These are phyloP conservation scores for Cryomyces minteri DNA, from an alignment of 495 filamentous ascomycete genomes.

Conservation along the genomic window DNA sequence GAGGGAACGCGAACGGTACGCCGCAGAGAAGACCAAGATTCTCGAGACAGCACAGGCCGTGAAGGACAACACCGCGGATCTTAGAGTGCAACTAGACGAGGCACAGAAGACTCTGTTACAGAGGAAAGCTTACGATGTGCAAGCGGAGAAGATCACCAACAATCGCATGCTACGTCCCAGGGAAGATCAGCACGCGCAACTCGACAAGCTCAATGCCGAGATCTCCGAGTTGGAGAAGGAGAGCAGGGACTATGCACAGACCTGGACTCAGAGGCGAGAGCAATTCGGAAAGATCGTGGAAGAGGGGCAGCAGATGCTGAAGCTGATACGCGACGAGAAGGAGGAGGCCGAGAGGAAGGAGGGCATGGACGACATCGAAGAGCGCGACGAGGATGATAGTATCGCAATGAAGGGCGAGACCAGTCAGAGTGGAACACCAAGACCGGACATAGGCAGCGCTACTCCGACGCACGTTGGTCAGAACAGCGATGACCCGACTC, in stretches of 20 bases:
- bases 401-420: slow-evolving; percentile 24
- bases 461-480: slow-evolving; percentile 31
- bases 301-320: slow-evolving; percentile 69
- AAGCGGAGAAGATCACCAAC: slow-evolving; percentile 71
- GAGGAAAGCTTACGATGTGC: slow-evolving; percentile 70
- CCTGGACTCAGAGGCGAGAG: slow-evolving; percentile 69
- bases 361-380: slow-evolving; percentile 68
- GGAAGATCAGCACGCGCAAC: slow-evolving; percentile 60
- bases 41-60: slow-evolving; percentile 55
- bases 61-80: slow-evolving; percentile 50
- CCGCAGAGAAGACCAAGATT: slow-evolving; percentile 60
- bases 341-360: slow-evolving; percentile 60
- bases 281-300: slow-evolving; percentile 86
- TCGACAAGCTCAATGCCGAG: slow-evolving; percentile 68
- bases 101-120: slow-evolving; percentile 58
- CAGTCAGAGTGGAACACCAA: slow-evolving; percentile 43
- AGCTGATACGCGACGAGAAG: slow-evolving; percentile 86
- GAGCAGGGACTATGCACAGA: slow-evolving; percentile 59
- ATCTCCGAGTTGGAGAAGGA: slow-evolving; percentile 76
- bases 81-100: slow-evolving; percentile 53
- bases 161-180: slow-evolving; percentile 63
- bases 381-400: slow-evolving; percentile 39
- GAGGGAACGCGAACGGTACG: slow-evolving; percentile 73
- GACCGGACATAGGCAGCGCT: slow-evolving; percentile 32
- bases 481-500: slow-evolving; percentile 11